Evolutionary conservation across 768 basidiomycete genomes (phyloP), one percentile per base, ranked within the genome.

Genomic region (Rhodotorula toruloides): DNA sequence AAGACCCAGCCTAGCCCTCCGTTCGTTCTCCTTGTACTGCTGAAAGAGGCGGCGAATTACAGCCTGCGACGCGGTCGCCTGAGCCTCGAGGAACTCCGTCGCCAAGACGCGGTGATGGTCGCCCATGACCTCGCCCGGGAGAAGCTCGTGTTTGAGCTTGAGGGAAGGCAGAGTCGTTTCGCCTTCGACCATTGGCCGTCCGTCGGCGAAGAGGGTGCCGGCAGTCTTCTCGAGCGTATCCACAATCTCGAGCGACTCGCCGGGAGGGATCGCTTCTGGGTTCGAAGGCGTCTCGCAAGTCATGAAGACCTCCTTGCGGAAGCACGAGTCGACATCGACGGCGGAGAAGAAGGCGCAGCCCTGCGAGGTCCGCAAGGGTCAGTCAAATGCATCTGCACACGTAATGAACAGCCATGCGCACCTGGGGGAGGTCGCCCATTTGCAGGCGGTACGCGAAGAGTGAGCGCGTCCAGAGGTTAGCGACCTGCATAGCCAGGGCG

Each of bases 271-370:
- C 0, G 87, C 83, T 27, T 76, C 76, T 25, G 89, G 88, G 68
- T 97, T 90, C 12, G 90, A 93, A 0, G 94, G 94, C 13, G 96
- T 99, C 40, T 90, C 84, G 72, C 94, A 99, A 0, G 90, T 82
- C 89, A 98, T 91, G 75, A 92, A 89, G 32, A 92, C 91, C 78
- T 98, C 94, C 77, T 99, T 99, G 42, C 96, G 83, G 46, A 97
- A 81, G 1, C 96, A 89, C 22, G 81, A 81, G 77, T 99, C 94
- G 29, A 98, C 80, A 76, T 98, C 96, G 53, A 99, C 91, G 0
- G 91, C 90, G 3, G 91, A 96, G 81, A 99, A 97, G 81, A 96
- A 99, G 1, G 92, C 91, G 11, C 96, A 74, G 48, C 63, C 67
- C 75, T 76, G 48, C 17, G 16, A 21, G 19, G 17, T 11, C 22